Evolutionary conservation across 1,139 yeast species (phyloP).

Genomic region (Sugiyamaella neomexicana): DNA sequence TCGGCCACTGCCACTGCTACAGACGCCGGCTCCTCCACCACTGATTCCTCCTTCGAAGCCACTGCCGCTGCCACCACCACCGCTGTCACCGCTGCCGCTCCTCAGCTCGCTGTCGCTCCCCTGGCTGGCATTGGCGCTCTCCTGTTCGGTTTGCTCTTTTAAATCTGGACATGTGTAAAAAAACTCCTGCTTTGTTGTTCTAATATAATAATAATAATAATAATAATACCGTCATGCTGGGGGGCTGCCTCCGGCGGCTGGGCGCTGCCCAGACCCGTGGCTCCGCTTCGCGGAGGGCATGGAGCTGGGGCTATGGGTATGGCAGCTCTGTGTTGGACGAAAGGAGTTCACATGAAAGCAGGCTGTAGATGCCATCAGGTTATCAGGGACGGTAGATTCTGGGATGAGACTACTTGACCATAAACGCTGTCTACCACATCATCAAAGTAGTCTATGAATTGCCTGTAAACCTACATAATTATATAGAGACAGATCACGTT

Average conservation of each 20-base stretch:
- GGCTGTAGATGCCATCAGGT: too few species aligned
- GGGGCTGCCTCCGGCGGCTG: background rate
- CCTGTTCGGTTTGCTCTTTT: conserved; percentile 6
- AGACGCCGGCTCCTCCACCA: background rate
- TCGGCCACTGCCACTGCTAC: conserved; percentile 22
- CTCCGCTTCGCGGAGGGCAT: background rate
- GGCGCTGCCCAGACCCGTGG: background rate
- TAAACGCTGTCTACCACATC: too few species aligned
- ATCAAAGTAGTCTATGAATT: too few species aligned
- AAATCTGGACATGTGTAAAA: background rate
- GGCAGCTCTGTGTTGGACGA: too few species aligned
- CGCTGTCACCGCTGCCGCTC: conserved; percentile 2
- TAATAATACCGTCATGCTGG: too few species aligned
- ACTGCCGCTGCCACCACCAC: conserved; percentile 25
- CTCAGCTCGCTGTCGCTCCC: background rate
- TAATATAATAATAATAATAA: too few species aligned
- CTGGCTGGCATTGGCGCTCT: conserved; percentile 1
- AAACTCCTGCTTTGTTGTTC: conserved; percentile 1
- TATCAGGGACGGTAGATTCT: too few species aligned
- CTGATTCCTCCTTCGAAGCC: conserved; percentile 18
- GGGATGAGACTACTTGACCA: too few species aligned
- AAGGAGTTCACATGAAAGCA: too few species aligned
- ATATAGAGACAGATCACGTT: too few species aligned
- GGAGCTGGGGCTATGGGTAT: too few species aligned
- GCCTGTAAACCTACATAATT: too few species aligned